Conservation (phyloP, 176 grass and related monocot genomes). For the Triticum urartu region DNA sequence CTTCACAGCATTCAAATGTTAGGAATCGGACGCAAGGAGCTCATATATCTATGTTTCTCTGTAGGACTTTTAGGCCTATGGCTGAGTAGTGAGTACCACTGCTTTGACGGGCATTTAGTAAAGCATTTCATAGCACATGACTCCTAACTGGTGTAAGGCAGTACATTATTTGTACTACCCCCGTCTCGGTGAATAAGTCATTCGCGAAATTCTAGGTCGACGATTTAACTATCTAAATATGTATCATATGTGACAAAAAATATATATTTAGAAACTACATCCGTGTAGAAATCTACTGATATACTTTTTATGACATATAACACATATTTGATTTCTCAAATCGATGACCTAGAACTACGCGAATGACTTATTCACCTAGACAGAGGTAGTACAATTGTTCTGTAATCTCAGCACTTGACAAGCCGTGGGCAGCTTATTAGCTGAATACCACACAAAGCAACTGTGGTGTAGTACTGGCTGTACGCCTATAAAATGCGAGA, state of each 20-base stretch:
- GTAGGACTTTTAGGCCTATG: not conserved
- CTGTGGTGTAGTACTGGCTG: not conserved
- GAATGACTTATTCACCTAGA: no score
- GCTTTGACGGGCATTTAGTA: slow-evolving; percentile 19
- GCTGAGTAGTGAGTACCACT: slow-evolving; percentile 15
- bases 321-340: no score
- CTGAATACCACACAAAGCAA: slow-evolving; percentile 14
- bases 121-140: slow-evolving; percentile 25
- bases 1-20: slow-evolving; percentile 17
- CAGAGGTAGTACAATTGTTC: not conserved
- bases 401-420: slow-evolving; percentile 10
- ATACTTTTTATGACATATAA: no score
- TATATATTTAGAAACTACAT: no score
- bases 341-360: no score
- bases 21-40: not conserved
- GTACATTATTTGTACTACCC: not conserved
- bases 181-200: no score
- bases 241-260: no score
- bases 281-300: no score
- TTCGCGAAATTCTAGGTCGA: no score
- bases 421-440: slow-evolving; percentile 4
- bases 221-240: no score
- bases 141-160: slow-evolving; percentile 13
- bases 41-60: not conserved
- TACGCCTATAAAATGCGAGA: not conserved